A percentile compares a stretch with the other conserved stretches of the same genome.
These are phyloP conservation scores for Polychaeton citri DNA, from an alignment of 2,329 filamentous ascomycete genomes.

Conservation along the genomic window DNA sequence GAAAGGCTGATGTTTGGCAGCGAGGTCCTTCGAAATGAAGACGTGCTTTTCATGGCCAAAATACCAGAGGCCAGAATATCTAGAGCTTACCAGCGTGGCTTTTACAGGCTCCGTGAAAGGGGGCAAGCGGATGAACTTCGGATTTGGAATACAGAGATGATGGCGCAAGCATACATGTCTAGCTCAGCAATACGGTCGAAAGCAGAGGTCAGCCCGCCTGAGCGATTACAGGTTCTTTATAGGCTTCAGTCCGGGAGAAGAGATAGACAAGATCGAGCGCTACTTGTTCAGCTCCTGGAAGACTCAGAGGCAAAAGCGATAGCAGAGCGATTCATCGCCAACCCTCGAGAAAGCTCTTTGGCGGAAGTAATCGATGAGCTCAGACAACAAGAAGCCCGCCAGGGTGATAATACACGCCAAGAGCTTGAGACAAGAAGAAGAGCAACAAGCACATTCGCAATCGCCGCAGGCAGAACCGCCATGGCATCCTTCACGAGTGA, in stretches of 20 bases:
- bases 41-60: background rate
- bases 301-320: slow-evolving; percentile 4
- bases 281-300: slow-evolving; percentile 12
- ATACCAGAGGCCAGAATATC: background rate
- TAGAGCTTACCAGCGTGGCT: background rate
- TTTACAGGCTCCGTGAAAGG: background rate
- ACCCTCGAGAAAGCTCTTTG: background rate
- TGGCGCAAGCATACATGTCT: slow-evolving; percentile 19
- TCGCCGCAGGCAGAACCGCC: slow-evolving; percentile 8
- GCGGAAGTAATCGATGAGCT: background rate
- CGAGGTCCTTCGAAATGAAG: background rate
- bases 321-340: background rate
- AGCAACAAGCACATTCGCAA: slow-evolving; percentile 12
- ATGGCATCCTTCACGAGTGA: background rate
- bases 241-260: slow-evolving; percentile 15
- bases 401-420: slow-evolving; percentile 15
- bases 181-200: slow-evolving; percentile 12
- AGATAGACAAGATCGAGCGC: slow-evolving; percentile 7
- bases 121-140: background rate
- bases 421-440: slow-evolving; percentile 16
- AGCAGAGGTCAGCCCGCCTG: slow-evolving; percentile 9
- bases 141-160: slow-evolving; percentile 13
- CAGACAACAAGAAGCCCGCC: slow-evolving; percentile 10
- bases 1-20: background rate
- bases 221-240: slow-evolving; percentile 15